Conservation (phyloP, 208 protist genomes). For the Crithidia brevicula region DNA sequence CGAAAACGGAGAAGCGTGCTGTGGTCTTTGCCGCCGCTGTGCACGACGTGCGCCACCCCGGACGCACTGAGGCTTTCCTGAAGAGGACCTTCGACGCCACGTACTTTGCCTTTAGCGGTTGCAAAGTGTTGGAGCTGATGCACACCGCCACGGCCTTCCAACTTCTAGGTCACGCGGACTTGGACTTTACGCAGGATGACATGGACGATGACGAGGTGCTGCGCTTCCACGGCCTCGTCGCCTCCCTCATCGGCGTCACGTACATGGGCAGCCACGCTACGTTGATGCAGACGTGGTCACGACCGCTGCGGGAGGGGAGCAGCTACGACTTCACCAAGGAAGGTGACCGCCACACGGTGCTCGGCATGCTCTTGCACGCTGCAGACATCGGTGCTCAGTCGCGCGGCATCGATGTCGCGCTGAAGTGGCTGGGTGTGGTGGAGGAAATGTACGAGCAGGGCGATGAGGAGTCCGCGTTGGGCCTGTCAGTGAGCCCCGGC, state of each 20-base stretch:
- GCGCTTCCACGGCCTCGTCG: constrained; percentile 67
- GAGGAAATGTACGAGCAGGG: constrained; percentile 83
- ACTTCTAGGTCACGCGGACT: constrained; percentile 45
- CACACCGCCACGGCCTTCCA: constrained; percentile 72
- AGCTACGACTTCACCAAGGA: constrained; percentile 41
- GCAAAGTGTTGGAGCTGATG: constrained; percentile 73
- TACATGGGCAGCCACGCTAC: constrained; percentile 67
- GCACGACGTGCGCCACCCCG: constrained; percentile 84
- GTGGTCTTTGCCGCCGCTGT: constrained; percentile 62
- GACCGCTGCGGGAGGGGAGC: constrained; percentile 15
- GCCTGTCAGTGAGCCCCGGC: constrained; percentile 54
- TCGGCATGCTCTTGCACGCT: constrained; percentile 71
- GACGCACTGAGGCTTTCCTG: constrained; percentile 60
- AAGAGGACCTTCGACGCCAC: constrained; percentile 56
- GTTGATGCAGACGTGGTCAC: constrained; percentile 36
- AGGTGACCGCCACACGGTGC: constrained; percentile 57
- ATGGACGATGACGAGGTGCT: constrained; percentile 51
- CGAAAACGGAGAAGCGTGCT: constrained; percentile 62
- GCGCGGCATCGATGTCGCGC: constrained; percentile 57
- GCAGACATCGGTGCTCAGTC: constrained; percentile 78
- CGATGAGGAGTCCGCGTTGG: constrained; percentile 57
- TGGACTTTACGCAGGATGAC: constrained; percentile 65
- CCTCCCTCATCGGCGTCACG: constrained; percentile 53
- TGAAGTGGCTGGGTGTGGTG: constrained; percentile 75
- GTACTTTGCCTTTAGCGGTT: constrained; percentile 56